Conservation (phyloP, 495 filamentous ascomycete species). For the Penicillium herquei region DNA sequence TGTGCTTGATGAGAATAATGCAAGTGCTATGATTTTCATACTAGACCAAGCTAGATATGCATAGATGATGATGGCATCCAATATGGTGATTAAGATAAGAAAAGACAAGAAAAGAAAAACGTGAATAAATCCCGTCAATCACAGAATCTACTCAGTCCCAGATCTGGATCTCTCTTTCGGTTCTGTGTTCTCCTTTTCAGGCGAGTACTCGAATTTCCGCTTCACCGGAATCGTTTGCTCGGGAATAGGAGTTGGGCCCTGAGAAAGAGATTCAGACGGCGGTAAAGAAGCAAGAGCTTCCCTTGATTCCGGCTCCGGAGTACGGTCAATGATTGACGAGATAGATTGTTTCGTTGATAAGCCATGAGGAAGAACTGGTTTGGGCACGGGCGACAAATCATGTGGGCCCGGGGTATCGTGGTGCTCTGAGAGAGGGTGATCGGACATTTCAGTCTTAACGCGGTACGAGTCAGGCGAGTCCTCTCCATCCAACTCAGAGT, state of each 20-base stretch:
- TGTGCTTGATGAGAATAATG: not conserved
- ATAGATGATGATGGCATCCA: no score
- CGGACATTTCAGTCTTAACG: conserved; percentile 33
- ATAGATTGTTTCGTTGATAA: conserved; percentile 44
- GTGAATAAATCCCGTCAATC: no score
- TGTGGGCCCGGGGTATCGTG: conserved; percentile 2
- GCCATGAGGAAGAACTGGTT: conserved; percentile 21
- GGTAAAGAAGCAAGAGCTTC: conserved; percentile 24
- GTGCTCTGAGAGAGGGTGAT: not conserved
- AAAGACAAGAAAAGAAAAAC: no score
- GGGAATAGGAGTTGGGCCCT: conserved; percentile 16
- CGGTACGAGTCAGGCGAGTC: conserved; percentile 16
- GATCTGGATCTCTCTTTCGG: conserved; percentile 20
- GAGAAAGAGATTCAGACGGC: conserved; percentile 18
- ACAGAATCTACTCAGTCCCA: not conserved
- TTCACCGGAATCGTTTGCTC: conserved; percentile 23
- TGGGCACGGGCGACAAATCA: conserved; percentile 15
- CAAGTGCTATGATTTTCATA: not conserved
- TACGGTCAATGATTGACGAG: conserved; percentile 45
- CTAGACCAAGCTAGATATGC: not conserved
- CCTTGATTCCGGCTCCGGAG: conserved; percentile 28
- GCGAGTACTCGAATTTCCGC: conserved; percentile 30
- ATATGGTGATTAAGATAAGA: no score
- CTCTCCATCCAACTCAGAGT: conserved; percentile 29
- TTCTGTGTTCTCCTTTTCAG: conserved; percentile 31